Conservation (phyloP, 257 asterid genomes). For the Pogostemon cablin region DNA sequence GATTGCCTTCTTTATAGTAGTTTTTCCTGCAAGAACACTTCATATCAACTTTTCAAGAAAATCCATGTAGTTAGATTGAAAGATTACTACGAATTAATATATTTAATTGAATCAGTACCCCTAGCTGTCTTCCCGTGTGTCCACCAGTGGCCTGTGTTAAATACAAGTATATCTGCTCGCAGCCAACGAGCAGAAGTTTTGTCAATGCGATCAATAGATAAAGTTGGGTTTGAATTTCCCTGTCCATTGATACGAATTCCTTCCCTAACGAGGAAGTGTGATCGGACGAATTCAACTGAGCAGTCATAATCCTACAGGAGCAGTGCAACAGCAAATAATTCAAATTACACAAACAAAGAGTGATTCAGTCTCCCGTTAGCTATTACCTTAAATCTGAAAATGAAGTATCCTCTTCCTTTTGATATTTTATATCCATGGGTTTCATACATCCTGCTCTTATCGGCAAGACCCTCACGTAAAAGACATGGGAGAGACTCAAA, state of each 20-base stretch:
- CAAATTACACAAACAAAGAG: not conserved
- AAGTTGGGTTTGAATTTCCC: constrained; percentile 86
- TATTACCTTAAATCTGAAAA: constrained; percentile 87
- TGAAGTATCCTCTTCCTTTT: constrained; percentile 88
- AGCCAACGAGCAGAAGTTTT: constrained; percentile 82
- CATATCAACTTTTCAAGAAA: constrained; percentile 30
- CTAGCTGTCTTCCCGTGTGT: constrained; percentile 95
- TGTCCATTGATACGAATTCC: constrained; percentile 76
- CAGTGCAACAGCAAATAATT: constrained; percentile 17
- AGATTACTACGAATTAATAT: not conserved
- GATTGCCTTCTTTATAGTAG: constrained; percentile 80
- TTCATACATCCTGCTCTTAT: constrained; percentile 91
- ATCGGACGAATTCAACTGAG: constrained; percentile 78
- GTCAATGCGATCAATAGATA: constrained; percentile 85
- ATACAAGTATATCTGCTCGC: constrained; percentile 90
- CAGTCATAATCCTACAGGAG: constrained; percentile 80
- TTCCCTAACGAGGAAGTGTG: constrained; percentile 94
- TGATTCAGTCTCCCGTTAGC: constrained; percentile 8
- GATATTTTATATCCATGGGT: constrained; percentile 82
- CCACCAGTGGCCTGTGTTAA: constrained; percentile 99
- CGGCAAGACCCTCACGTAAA: constrained; percentile 66
- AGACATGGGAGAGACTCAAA: constrained; percentile 94
- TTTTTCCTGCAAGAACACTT: constrained; percentile 61
- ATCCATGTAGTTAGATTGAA: not conserved
- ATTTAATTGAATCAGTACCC: constrained; percentile 43